Conservation (phyloP, 805 yeast genomes). For the Saccharomycopsis guyanensis region DNA sequence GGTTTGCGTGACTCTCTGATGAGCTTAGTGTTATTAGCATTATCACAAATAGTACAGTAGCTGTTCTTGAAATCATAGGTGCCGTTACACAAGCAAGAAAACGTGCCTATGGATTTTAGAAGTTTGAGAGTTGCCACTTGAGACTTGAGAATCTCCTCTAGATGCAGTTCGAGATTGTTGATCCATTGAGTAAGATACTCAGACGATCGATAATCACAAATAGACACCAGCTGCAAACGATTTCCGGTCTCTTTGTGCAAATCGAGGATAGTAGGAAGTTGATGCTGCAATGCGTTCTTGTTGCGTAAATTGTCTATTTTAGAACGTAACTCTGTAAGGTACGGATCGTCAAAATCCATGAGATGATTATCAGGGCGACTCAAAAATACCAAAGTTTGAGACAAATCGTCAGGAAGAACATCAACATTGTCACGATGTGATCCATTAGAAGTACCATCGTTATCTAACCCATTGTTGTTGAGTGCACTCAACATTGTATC, state of each 20-base stretch:
- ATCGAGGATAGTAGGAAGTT: neutral
- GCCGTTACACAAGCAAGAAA: conserved; percentile 30
- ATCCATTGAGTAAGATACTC: conserved; percentile 17
- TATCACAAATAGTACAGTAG: conserved; percentile 20
- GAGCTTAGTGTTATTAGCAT: conserved; percentile 5
- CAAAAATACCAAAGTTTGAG: too few species aligned
- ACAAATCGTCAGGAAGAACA: too few species aligned
- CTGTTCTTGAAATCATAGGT: conserved; percentile 25
- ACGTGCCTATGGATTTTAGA: conserved; percentile 32
- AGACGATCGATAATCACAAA: neutral
- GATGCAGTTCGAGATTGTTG: neutral
- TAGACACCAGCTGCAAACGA: neutral
- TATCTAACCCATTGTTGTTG: neutral
- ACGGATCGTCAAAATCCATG: too few species aligned
- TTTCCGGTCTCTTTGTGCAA: neutral
- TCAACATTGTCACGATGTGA: neutral
- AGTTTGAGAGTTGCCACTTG: conserved; percentile 22
- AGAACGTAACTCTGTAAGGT: neutral
- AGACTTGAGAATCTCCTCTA: neutral
- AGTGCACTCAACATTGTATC: conserved; percentile 1
- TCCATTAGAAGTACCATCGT: neutral
- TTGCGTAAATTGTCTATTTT: too few species aligned
- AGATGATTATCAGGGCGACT: too few species aligned
- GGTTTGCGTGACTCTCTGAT: neutral
- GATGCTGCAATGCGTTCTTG: neutral